Base-by-base conservation (phyloP, 2,329 filamentous ascomycete genomes). In the Nakataea oryzae region DNA sequence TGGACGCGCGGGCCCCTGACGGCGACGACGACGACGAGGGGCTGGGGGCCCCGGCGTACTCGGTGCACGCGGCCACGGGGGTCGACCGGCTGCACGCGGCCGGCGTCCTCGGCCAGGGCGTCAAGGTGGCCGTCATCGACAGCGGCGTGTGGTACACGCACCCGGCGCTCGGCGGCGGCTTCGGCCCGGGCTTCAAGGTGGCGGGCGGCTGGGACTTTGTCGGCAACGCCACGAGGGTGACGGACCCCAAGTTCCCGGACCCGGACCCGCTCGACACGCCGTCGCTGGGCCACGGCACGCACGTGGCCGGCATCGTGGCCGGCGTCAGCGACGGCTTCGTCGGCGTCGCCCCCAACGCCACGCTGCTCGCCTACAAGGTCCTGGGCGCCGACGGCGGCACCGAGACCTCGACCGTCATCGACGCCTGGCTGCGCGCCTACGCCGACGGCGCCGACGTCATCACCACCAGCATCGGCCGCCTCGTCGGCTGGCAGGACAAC, bases 401-500 rank as follows among this genome's bases (percentile, higher is more conserved):
- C 3, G 64, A 68, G 59, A 66, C 70, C 17, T 71, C 67, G 47
- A 69, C 66, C 17, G 55, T 75, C 14, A 74, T 76, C 11, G 71
- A 72, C 4, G 71, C 70, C 2, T 76, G 74, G 61, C 67, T 76
- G 9, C 63, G 62, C 54, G 75, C 74, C 2, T 74, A 71, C 58
- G 66, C 70, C 6, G 70, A 74, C 28, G 73, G 71, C 1, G 72
- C 65, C 21, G 77, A 79, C 63, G 67, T 80, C 41, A 79, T 80
- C 62, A 76, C 74, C 27, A 54, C 47, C 13, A 60, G 58, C 27
- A 54, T 60, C 34, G 21, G 58, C n/a, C 6, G 24, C 14, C 27
- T 30, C 13, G 28, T 50, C 1, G 71, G 70, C n/a, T 72, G 69
- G 69, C 61, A 69, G 21, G 66, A 69, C 21, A 69, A 75, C 56